phyloP scores from a whole-genome alignment of 768 basidiomycete species.

The Tylopilus intermedius region DNA sequence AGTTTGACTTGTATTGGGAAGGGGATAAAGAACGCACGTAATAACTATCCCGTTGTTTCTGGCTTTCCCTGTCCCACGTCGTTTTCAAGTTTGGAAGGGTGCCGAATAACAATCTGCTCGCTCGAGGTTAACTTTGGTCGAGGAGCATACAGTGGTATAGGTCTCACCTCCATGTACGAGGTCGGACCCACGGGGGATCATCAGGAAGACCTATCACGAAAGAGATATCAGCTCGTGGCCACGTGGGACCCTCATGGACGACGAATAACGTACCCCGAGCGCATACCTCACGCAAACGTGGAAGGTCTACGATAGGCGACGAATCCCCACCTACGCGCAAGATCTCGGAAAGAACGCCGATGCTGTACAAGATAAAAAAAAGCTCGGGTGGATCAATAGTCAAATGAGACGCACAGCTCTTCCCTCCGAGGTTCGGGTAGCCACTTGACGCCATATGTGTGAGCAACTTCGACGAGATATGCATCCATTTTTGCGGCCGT shows the following conservation, averaged over 20 bases:
- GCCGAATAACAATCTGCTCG: constrained; percentile 55
- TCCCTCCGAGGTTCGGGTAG: constrained; percentile 53
- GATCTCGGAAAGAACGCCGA: constrained; percentile 55
- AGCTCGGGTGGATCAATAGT: background rate
- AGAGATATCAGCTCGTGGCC: background rate
- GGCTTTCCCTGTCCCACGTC: constrained; percentile 53
- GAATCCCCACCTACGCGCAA: constrained; percentile 42
- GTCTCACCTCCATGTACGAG: constrained; percentile 74
- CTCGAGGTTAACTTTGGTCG: constrained; percentile 4
- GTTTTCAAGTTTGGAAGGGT: constrained; percentile 53
- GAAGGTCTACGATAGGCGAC: constrained; percentile 51
- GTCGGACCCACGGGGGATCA: constrained; percentile 69
- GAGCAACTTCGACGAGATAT: constrained; percentile 51
- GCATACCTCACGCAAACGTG: constrained; percentile 52
- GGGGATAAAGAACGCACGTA: constrained; percentile 46
- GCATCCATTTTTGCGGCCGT: constrained; percentile 53
- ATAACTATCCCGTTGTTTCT: constrained; percentile 63
- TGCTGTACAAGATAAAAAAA: constrained; percentile 31
- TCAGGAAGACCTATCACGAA: constrained; percentile 58
- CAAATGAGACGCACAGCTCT: constrained; percentile 46
- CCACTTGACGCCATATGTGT: constrained; percentile 55
- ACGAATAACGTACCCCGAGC: constrained; percentile 45
- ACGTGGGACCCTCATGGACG: background rate
- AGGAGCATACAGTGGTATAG: background rate
- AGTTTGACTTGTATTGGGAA: background rate